Conservation (phyloP, 148 eudicot species). For the Chenopodium quinoa region DNA sequence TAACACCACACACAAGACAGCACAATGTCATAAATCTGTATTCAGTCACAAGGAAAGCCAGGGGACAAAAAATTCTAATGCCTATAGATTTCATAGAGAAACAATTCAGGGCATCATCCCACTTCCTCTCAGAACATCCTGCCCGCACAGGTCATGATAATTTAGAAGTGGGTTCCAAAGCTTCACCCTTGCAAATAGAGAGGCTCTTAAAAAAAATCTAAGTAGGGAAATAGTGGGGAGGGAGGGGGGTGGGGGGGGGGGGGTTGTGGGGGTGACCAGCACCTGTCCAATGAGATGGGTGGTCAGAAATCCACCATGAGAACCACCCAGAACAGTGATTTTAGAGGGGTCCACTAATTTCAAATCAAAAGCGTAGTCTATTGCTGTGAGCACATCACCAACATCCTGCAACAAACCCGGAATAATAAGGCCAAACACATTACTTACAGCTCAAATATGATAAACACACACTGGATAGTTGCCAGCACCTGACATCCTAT, state of each 20-base stretch:
- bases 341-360: constrained; percentile 78
- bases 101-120: not conserved
- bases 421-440: constrained; percentile 13
- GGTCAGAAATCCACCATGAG: constrained; percentile 96
- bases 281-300: constrained; percentile 99
- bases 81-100: not conserved
- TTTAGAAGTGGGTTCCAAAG: not conserved
- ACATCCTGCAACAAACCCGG: constrained; percentile 64
- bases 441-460: not conserved
- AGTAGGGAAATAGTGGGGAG: no score
- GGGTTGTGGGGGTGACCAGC: no score
- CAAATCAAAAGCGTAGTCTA: constrained; percentile 57
- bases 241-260: not conserved
- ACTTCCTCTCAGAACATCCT: not conserved
- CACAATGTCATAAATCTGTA: not conserved
- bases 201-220: not conserved
- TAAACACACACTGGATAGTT: constrained; percentile 9
- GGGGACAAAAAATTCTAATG: not conserved
- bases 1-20: constrained; percentile 2
- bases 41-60: not conserved
- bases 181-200: not conserved
- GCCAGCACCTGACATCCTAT: constrained; percentile 70
- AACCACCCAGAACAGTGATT: constrained; percentile 74
- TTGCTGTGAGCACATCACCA: constrained; percentile 79
- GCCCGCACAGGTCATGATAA: not conserved